phyloP scores from a whole-genome alignment of 2,329 filamentous ascomycete species.

The Teratosphaeria gauchensis region DNA sequence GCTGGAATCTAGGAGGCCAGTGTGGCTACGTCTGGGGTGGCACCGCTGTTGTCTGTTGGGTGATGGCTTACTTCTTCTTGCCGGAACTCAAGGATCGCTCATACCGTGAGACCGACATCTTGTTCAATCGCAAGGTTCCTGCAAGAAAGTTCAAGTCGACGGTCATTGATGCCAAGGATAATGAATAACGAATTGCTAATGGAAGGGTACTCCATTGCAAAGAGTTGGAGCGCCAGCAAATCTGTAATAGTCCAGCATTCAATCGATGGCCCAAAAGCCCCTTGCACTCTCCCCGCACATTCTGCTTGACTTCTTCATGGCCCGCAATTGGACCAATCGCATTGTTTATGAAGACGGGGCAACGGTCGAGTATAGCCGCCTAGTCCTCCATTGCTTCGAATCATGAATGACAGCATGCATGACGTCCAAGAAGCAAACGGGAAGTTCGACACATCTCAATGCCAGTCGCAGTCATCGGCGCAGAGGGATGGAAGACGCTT shows the following conservation, averaged over 20 bases:
- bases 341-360: too few relatives aligned
- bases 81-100: conserved; percentile 39
- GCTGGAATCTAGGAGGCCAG: conserved; percentile 33
- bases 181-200: background rate
- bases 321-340: too few relatives aligned
- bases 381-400: too few relatives aligned
- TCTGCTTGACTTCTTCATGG: too few relatives aligned
- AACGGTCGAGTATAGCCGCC: too few relatives aligned
- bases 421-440: too few relatives aligned
- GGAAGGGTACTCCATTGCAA: background rate
- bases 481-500: too few relatives aligned
- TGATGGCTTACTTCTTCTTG: conserved; percentile 35
- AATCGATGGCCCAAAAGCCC: background rate
- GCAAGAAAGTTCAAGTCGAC: conserved; percentile 38
- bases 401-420: too few relatives aligned
- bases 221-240: background rate
- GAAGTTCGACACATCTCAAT: too few relatives aligned
- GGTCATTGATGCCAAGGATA: conserved; percentile 25
- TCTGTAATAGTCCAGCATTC: background rate
- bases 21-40: conserved; percentile 41
- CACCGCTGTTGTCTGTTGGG: conserved; percentile 33
- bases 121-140: conserved; percentile 35
- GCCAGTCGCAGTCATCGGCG: too few relatives aligned
- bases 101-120: conserved; percentile 37
- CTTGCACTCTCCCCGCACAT: too few relatives aligned